Evolutionary conservation across 2,329 filamentous ascomycete genomes (phyloP), one percentile per base, ranked within the genome.

Genomic region (Alternaria consortialis): DNA sequence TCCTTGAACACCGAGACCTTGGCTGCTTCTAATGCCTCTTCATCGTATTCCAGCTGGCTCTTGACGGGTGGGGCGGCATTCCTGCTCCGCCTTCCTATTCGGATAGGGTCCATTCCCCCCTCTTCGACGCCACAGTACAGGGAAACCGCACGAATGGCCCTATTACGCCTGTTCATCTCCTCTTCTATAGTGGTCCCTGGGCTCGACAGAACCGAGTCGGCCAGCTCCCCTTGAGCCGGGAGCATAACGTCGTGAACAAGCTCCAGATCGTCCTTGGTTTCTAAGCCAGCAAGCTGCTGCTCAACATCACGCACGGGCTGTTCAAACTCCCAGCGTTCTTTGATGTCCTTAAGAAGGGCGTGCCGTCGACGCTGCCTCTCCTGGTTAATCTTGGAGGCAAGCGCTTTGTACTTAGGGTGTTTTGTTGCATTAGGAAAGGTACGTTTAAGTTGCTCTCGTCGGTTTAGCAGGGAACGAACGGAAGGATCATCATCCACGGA

Each of bases 281-380:
- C 54, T 57, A 57, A 57, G 17, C 65, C 34, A 60, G 63, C 46
- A 63, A 70, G 66, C 58, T 69, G 59, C 57, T 43, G 40, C 58
- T 70, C 44, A 13, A 70, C 52, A 65, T 69, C 44, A 58, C 54
- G 57, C 43, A 64, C 43, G 29, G 34, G 58, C 57, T 63, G 44
- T 52, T 63, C 34, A 56, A 48, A 60, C 53, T 63, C 57, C 53
- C 17, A 63, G 31, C 12, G 15, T 57, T 44, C 20, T n/a, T 57
- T 57, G 15, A 57, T 15, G 3, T 31, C 15, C 7, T 51, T 43
- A 29, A 57, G n/a, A 51, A 57, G 46, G 39, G 54, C 20, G 1
- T 57, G 15, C 54, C n/a, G 15, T 36, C 23, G 12, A 37, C 25
- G 59, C 59, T 68, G 48, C 32, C 43, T 70, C 32, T 67, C 56